Evolutionary conservation across 345 rosid species (phyloP).

Genomic region (Odontarrhena argentea): DNA sequence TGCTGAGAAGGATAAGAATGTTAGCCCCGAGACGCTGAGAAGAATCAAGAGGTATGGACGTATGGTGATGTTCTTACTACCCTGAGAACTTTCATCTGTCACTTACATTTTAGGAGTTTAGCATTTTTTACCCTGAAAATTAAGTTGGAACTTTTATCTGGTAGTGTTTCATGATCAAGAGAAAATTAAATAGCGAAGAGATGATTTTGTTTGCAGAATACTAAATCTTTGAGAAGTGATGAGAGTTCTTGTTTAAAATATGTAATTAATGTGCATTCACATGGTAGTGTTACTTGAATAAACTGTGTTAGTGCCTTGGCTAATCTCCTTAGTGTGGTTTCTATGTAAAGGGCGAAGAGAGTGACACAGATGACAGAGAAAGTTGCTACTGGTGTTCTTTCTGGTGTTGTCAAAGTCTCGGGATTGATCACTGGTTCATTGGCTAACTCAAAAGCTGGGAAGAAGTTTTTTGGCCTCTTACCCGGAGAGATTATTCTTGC

Average conservation of each 20-base stretch:
- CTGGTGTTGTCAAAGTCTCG: slow-evolving; percentile 81
- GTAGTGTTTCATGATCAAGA: slow-evolving; percentile 15
- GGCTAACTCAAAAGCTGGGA: slow-evolving; percentile 82
- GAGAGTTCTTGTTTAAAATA: background rate
- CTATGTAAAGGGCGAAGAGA: slow-evolving; percentile 67
- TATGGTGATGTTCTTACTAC: background rate
- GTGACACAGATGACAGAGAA: slow-evolving; percentile 86
- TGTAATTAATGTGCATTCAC: background rate
- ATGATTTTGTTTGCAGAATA: slow-evolving; percentile 11
- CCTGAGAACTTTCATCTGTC: background rate
- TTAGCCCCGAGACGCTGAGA: slow-evolving; percentile 63
- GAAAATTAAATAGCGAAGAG: background rate
- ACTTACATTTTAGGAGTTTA: background rate
- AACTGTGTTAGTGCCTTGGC: slow-evolving; percentile 6
- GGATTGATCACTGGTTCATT: slow-evolving; percentile 76
- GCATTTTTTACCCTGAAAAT: slow-evolving; percentile 7
- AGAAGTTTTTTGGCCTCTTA: slow-evolving; percentile 74
- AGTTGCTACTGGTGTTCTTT: slow-evolving; percentile 70
- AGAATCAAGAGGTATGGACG: slow-evolving; percentile 72
- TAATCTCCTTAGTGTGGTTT: background rate
- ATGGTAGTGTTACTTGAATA: slow-evolving; percentile 2
- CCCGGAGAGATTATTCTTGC: slow-evolving; percentile 95
- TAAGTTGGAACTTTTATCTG: background rate
- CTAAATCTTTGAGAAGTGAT: background rate
- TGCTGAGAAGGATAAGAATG: slow-evolving; percentile 46